Conservation (phyloP, 768 basidiomycete genomes). For the Phanerodontia chrysosporium region DNA sequence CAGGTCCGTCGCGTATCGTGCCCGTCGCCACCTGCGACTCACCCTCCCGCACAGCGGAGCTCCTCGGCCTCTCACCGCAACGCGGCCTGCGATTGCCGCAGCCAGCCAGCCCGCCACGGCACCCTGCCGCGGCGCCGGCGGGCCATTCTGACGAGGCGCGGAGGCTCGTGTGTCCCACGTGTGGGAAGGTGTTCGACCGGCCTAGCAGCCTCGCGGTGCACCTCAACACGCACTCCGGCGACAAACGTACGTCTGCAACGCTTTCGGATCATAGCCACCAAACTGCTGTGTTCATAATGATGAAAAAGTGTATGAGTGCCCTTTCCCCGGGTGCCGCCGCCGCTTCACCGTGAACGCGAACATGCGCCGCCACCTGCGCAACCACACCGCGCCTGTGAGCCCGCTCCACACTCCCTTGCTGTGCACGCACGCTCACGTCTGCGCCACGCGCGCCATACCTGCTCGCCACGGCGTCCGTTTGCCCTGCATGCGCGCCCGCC, state of each 20-base stretch:
- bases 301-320: constrained; percentile 62
- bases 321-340: constrained; percentile 68
- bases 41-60: background rate
- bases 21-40: background rate
- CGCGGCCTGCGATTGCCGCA: background rate
- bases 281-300: no score
- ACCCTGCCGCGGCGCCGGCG: background rate
- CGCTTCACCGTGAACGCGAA: constrained; percentile 84
- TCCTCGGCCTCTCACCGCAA: background rate
- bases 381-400: constrained; percentile 38
- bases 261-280: background rate
- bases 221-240: constrained; percentile 65
- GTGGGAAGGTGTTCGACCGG: constrained; percentile 44
- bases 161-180: background rate
- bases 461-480: no score
- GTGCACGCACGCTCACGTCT: constrained; percentile 8
- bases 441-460: no score
- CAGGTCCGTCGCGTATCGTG: constrained; percentile 15
- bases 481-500: no score
- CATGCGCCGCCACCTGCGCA: constrained; percentile 77
- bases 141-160: background rate
- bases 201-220: constrained; percentile 66
- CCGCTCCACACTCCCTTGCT: constrained; percentile 8
- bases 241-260: constrained; percentile 46
- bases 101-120: background rate